A percentile compares a stretch with the other conserved stretches of the same genome.
phyloP scores from a whole-genome alignment of 179 eudicot genomes.

The Beta lomatogona region DNA sequence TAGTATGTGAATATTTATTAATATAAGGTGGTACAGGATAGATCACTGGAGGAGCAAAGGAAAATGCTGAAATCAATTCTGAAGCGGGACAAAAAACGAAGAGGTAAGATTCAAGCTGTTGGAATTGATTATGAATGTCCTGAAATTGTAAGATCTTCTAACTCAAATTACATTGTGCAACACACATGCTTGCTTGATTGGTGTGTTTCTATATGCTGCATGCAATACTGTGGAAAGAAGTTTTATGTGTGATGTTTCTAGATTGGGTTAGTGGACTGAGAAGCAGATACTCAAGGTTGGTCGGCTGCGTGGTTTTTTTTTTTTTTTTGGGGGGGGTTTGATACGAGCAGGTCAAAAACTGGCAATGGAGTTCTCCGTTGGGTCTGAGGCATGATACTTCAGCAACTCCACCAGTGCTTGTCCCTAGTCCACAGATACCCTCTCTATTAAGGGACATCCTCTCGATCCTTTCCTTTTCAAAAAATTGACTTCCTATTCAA shows the following conservation, averaged over 20 bases:
- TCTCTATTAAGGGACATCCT: not conserved
- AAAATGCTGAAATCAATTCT: constrained; percentile 64
- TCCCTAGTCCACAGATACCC: not conserved
- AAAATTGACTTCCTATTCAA: too few relatives aligned
- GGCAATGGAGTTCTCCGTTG: not conserved
- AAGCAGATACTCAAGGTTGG: not conserved
- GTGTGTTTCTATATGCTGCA: not conserved
- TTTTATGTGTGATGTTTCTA: not conserved
- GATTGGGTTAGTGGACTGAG: not conserved
- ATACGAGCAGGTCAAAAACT: not conserved
- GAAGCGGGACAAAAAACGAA: constrained; percentile 66
- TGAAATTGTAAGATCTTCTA: constrained; percentile 51
- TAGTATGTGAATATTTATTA: not conserved
- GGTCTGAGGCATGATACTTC: not conserved
- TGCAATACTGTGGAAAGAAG: not conserved
- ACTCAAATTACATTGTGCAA: not conserved
- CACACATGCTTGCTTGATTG: not conserved
- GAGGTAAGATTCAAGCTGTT: constrained; percentile 70
- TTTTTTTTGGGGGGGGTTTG: not conserved
- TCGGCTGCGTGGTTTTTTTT: not conserved
- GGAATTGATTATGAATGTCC: constrained; percentile 92
- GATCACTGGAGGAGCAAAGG: constrained; percentile 68
- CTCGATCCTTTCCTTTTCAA: not conserved
- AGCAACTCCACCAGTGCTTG: not conserved
- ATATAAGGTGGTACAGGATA: constrained; percentile 46